phyloP scores from a whole-genome alignment of 345 rosid species.

The Bruguiera sexangula region DNA sequence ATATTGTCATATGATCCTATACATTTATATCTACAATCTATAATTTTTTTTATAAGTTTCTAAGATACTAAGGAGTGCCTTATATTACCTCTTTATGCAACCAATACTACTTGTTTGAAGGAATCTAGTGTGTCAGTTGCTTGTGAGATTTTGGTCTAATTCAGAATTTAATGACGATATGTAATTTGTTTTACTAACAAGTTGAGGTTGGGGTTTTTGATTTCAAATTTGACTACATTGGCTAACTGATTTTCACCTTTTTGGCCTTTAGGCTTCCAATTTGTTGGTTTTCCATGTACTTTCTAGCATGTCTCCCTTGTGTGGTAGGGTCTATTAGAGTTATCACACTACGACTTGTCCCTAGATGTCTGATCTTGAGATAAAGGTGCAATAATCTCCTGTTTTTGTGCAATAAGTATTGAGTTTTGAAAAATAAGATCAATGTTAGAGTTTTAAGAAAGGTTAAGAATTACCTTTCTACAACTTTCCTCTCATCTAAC shows the following conservation, averaged over 20 bases:
- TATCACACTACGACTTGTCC: neutral
- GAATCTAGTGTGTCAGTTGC: too few relatives aligned
- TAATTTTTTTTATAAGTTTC: too few relatives aligned
- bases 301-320: neutral
- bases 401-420: neutral
- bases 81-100: too few relatives aligned
- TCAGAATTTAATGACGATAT: too few relatives aligned
- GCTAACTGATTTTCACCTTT: neutral
- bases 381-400: neutral
- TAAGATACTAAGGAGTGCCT: too few relatives aligned
- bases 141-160: too few relatives aligned
- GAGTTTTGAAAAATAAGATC: neutral
- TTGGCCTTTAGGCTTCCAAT: neutral
- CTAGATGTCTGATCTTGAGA: neutral
- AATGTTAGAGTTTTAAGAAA: neutral
- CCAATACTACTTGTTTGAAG: too few relatives aligned
- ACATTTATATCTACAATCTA: too few relatives aligned
- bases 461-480: neutral
- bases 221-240: neutral
- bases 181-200: too few relatives aligned
- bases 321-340: neutral
- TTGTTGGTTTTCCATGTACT: neutral
- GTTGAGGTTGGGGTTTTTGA: neutral
- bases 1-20: too few relatives aligned
- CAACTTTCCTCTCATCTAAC: neutral